Conservation (phyloP, 306 rosid genomes). For the Gastrolobium villosum region DNA sequence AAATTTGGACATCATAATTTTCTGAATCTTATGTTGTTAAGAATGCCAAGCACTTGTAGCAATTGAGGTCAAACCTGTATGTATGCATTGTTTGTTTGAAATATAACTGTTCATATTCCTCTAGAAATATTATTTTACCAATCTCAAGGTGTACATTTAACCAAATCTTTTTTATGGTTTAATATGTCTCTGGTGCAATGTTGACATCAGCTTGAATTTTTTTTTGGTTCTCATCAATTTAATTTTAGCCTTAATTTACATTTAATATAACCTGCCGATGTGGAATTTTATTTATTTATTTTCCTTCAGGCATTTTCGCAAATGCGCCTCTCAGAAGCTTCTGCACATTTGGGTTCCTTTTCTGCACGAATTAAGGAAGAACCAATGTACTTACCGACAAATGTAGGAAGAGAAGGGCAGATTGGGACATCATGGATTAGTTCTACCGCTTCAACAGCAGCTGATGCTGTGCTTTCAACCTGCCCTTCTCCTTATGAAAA, state of each 20-base stretch:
- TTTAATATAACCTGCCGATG: not conserved
- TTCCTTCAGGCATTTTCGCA: constrained; percentile 85
- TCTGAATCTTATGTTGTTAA: constrained; percentile 16
- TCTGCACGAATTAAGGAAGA: constrained; percentile 94
- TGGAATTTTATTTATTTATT: constrained; percentile 24
- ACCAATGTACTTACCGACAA: constrained; percentile 60
- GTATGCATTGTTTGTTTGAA: constrained; percentile 19
- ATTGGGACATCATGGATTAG: constrained; percentile 87
- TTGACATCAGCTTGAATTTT: constrained; percentile 1
- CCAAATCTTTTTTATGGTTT: constrained; percentile 17
- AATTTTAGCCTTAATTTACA: constrained; percentile 37
- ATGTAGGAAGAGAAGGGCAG: constrained; percentile 76
- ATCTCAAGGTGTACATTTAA: not conserved
- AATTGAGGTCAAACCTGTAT: constrained; percentile 1
- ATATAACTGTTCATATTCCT: constrained; percentile 12
- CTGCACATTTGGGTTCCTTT: constrained; percentile 97
- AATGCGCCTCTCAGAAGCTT: constrained; percentile 95
- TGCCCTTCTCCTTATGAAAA: constrained; percentile 97
- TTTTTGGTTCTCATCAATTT: constrained; percentile 14
- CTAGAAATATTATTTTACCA: constrained; percentile 18
- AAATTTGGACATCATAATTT: no score
- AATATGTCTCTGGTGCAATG: constrained; percentile 18
- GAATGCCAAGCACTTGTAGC: not conserved
- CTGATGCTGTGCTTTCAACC: constrained; percentile 87
- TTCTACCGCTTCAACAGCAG: constrained; percentile 89